These are phyloP conservation scores for Candida anutae DNA, from an alignment of 1,139 yeast genomes.

Conservation along the genomic window DNA sequence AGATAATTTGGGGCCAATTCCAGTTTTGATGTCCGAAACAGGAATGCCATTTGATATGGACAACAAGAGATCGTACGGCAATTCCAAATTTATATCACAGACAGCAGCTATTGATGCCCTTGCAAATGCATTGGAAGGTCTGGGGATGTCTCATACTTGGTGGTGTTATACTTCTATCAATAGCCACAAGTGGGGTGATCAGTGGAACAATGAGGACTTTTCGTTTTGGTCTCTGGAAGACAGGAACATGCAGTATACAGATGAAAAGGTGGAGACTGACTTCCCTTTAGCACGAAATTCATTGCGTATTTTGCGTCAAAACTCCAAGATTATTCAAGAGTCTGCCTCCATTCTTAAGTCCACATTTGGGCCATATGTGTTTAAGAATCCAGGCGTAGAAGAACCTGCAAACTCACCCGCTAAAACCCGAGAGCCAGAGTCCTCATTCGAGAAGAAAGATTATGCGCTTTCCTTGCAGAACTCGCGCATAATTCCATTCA, in stretches of 20 bases:
- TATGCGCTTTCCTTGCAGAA: constrained; percentile 1
- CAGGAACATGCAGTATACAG: constrained; percentile 17
- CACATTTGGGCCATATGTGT: not conserved
- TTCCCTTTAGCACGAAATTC: too few relatives aligned
- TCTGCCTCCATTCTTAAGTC: not conserved
- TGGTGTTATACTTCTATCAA: constrained; percentile 81
- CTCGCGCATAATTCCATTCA: constrained; percentile 11
- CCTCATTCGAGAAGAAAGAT: not conserved
- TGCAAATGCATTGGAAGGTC: constrained; percentile 67
- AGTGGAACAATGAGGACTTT: constrained; percentile 90
- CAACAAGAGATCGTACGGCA: constrained; percentile 54
- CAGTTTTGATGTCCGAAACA: constrained; percentile 82
- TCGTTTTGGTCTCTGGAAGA: constrained; percentile 79
- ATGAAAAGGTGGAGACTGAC: constrained; percentile 4
- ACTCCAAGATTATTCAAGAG: not conserved
- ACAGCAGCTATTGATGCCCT: constrained; percentile 80
- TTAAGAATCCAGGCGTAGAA: not conserved
- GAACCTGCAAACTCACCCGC: not conserved
- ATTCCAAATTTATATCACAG: constrained; percentile 64
- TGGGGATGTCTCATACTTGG: constrained; percentile 62
- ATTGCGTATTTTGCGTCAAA: too few relatives aligned
- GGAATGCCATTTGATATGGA: constrained; percentile 98
- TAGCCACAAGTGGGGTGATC: constrained; percentile 77
- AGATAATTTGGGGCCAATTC: constrained; percentile 52
- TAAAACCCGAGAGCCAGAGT: not conserved